Base-by-base conservation (phyloP, 306 rosid species). In the Quercus glauca region DNA sequence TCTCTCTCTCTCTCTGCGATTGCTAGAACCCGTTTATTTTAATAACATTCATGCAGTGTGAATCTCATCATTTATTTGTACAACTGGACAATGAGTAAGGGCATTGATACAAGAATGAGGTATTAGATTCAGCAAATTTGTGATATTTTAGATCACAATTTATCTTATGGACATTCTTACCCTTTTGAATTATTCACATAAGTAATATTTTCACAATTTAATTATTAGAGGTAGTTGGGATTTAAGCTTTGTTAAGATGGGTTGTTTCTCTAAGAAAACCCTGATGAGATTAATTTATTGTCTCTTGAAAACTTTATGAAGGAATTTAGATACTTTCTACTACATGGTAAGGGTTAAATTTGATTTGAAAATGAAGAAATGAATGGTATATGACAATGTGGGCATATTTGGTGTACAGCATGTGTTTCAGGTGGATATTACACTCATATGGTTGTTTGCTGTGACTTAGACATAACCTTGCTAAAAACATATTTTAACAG, bases 351-450 rank as follows among this genome's bases (percentile, higher is more conserved):
- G 82, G 70, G 26, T 25, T 69, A 33, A 28, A 17, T 5, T 75
- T 23, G 28, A 61, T 53, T 19, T 53, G 53, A 74, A 61, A 61
- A 35, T 28, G 52, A 33, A 35, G 52, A 29, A 17, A 28, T 64
- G 45, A 67, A 49, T 28, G 45, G 6, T n/a, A 67, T 33, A 35
- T 67, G 13, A 29, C 1, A 31, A 18, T 17, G 35, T 6, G 18
- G 13, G 59, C 37, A 41, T 6, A 37, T 78, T 81, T 55, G 21
- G 45, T 55, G 37, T 59, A 20, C 61, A 17, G 5, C 52, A 23
- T 76, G 75, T 55, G 75, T 58, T 28, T 78, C 68, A 26, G 73
- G 49, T 53, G 53, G 49, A 6, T 49, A 37, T 73, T 53, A 76
- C 43, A 26, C 68, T 33, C 73, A 26, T 79, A 71, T 67, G 80